Percentiles rank a stretch among this genome's conserved stretches.
These are phyloP conservation scores for Pterocarpus macrocarpus DNA, from an alignment of 306 rosid species.

Conservation along the genomic window DNA sequence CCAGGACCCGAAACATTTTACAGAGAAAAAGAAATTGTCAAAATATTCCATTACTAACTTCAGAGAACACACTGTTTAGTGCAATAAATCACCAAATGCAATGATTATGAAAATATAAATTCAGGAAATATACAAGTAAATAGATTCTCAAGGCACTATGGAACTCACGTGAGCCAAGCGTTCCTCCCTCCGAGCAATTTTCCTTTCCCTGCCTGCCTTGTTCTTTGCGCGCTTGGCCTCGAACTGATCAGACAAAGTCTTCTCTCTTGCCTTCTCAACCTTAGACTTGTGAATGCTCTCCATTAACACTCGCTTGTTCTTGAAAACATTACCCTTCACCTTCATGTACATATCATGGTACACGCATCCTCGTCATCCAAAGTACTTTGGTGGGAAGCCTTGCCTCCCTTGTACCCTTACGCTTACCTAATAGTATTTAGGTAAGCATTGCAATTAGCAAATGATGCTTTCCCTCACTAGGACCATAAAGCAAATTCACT, in stretches of 20 bases:
- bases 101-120: not conserved
- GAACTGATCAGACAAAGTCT: constrained; percentile 58
- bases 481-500: not conserved
- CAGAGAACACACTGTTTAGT: not conserved
- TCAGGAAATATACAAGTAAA: not conserved
- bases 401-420: constrained; percentile 63
- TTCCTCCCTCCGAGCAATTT: constrained; percentile 53
- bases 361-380: constrained; percentile 62
- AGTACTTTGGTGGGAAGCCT: constrained; percentile 57
- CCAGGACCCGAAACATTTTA: constrained; percentile 70
- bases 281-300: constrained; percentile 61
- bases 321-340: constrained; percentile 61
- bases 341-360: constrained; percentile 61
- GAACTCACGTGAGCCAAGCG: constrained; percentile 55
- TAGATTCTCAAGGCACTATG: not conserved
- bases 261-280: constrained; percentile 62
- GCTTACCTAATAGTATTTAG: constrained; percentile 45
- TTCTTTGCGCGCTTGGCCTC: constrained; percentile 63
- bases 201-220: constrained; percentile 67
- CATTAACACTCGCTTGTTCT: constrained; percentile 60
- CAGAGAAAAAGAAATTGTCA: not conserved
- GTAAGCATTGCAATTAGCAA: constrained; percentile 13
- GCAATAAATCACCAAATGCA: not conserved
- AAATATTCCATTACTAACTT: not conserved
- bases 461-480: not conserved